Percentiles rank a stretch among this genome's conserved stretches.
Conservation (phyloP, 208 protist genomes). For the Balamuthia mandrillaris region DNA sequence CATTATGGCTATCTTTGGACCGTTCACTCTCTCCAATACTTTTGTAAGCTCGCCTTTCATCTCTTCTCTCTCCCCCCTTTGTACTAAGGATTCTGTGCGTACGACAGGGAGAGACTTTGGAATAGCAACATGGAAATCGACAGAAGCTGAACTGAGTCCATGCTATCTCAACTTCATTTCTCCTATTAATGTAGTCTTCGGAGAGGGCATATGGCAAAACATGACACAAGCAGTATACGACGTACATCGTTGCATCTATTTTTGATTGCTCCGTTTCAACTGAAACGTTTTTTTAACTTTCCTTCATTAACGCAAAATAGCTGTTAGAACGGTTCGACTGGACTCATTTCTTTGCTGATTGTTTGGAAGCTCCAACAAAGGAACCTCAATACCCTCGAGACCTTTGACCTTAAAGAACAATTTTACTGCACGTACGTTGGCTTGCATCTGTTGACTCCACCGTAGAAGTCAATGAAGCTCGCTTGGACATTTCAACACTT, state of each 20-base stretch:
- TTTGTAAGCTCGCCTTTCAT: not conserved
- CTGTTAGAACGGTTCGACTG: not conserved
- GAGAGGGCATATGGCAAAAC: conserved; percentile 27
- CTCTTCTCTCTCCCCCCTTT: not conserved
- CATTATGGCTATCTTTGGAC: conserved; percentile 40
- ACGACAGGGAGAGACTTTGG: not conserved
- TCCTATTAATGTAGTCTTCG: conserved; percentile 9
- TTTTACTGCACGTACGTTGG: too few species aligned
- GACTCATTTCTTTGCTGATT: not conserved
- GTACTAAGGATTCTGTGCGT: not conserved
- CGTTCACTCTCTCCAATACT: conserved; percentile 42
- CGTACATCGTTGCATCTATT: not conserved
- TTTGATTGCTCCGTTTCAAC: not conserved
- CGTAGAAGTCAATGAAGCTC: too few species aligned
- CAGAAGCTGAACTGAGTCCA: conserved; percentile 11
- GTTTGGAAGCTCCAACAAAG: not conserved
- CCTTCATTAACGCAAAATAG: not conserved
- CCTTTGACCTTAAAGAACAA: not conserved
- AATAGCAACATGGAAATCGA: not conserved
- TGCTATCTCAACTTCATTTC: conserved; percentile 41
- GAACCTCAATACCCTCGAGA: not conserved
- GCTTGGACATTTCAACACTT: too few species aligned
- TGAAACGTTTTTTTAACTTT: not conserved
- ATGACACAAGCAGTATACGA: not conserved
- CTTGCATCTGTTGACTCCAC: too few species aligned